phyloP scores from a whole-genome alignment of 768 basidiomycete species.

The Lactarius sp. region DNA sequence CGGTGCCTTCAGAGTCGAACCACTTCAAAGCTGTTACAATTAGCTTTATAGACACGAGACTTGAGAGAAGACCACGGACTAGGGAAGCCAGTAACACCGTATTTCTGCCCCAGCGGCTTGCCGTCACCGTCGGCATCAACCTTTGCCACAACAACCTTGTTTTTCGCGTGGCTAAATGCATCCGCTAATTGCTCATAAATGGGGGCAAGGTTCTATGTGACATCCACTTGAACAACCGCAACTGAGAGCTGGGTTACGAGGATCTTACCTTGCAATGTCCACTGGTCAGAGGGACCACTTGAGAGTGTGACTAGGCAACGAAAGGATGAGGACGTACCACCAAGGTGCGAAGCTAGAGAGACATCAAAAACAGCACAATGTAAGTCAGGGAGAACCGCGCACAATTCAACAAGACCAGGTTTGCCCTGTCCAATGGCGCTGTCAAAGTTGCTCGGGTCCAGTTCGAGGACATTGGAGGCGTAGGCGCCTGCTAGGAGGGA shows the following conservation, averaged over 20 bases:
- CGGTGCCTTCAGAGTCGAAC: constrained; percentile 62
- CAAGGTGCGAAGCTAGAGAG: constrained; percentile 72
- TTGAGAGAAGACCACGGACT: constrained; percentile 48
- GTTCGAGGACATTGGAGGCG: constrained; percentile 83
- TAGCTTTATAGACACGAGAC: constrained; percentile 9
- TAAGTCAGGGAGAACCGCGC: constrained; percentile 34
- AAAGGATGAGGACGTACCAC: constrained; percentile 53
- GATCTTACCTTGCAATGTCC: constrained; percentile 78
- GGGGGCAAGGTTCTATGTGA: constrained; percentile 74
- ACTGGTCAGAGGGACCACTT: constrained; percentile 33
- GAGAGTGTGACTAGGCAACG: neutral
- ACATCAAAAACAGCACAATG: neutral
- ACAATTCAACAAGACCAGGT: constrained; percentile 90
- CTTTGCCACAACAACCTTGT: constrained; percentile 86
- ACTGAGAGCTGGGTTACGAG: neutral
- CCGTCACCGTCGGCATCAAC: constrained; percentile 90
- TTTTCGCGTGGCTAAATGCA: constrained; percentile 70
- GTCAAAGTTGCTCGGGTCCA: constrained; percentile 73
- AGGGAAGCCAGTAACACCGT: constrained; percentile 79
- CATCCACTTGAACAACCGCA: neutral
- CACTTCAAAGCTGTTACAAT: constrained; percentile 74
- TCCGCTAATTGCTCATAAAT: constrained; percentile 85
- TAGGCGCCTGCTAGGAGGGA: constrained; percentile 49
- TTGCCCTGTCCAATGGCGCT: constrained; percentile 68
- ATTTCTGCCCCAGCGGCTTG: constrained; percentile 68